These are phyloP conservation scores for Rugonectria rugulosa DNA, from an alignment of 2,329 filamentous ascomycete genomes.

Conservation along the genomic window DNA sequence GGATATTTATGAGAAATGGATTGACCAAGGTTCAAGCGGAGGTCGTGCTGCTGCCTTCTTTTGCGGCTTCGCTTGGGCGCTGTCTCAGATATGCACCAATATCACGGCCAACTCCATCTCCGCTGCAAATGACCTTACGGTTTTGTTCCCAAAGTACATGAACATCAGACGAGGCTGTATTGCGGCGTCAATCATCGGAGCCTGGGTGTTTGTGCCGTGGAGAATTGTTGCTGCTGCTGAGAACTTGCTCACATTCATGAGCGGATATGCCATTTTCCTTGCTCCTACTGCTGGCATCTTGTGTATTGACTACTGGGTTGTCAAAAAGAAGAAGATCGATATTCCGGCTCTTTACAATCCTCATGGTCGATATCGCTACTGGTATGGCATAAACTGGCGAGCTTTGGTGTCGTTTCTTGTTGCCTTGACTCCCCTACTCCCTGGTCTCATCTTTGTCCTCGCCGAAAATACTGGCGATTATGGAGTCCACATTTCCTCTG, in stretches of 20 bases:
- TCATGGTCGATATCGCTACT: slow-evolving; percentile 3
- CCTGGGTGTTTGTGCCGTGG: slow-evolving; percentile 6
- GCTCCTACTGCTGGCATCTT: slow-evolving; percentile 8
- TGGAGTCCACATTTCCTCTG: background rate
- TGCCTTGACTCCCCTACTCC: background rate
- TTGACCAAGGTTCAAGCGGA: too few species aligned
- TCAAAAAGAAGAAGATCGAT: slow-evolving; percentile 6
- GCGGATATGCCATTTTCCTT: slow-evolving; percentile 7
- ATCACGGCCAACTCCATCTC: background rate
- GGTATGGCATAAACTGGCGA: slow-evolving; percentile 3
- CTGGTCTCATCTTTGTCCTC: slow-evolving; percentile 3
- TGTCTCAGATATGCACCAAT: slow-evolving; percentile 1
- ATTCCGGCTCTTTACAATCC: slow-evolving; percentile 5
- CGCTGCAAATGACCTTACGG: slow-evolving; percentile 4
- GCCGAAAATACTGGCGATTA: slow-evolving; percentile 2
- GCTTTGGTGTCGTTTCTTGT: background rate
- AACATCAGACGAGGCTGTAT: slow-evolving; percentile 3
- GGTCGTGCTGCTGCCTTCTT: slow-evolving; percentile 7
- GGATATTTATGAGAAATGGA: slow-evolving; percentile 1
- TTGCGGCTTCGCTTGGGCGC: slow-evolving; percentile 1
- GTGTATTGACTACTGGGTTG: slow-evolving; percentile 8
- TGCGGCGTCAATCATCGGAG: slow-evolving; percentile 3
- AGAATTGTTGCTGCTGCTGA: slow-evolving; percentile 4
- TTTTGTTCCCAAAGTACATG: slow-evolving; percentile 3
- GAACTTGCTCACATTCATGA: slow-evolving; percentile 9